These are phyloP conservation scores for Monosporascus sp. DNA, from an alignment of 2,329 filamentous ascomycete genomes.

Conservation along the genomic window DNA sequence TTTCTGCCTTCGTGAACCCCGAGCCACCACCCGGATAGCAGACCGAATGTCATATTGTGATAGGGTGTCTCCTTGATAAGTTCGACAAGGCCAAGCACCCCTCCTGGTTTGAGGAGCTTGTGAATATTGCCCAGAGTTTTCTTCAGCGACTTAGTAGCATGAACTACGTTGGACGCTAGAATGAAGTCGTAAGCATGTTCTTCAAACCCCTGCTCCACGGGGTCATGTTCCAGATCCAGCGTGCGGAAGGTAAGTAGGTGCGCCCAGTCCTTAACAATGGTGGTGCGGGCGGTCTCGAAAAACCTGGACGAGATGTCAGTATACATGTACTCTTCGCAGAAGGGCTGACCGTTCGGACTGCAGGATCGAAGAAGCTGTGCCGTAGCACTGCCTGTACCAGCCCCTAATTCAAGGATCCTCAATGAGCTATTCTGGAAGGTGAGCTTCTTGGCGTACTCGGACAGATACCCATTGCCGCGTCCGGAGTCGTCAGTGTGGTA, in stretches of 20 bases:
- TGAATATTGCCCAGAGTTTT: constrained; percentile 1
- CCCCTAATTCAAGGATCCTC: neutral
- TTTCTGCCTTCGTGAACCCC: neutral
- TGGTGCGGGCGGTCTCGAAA: neutral
- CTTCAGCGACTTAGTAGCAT: neutral
- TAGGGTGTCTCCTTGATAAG: neutral
- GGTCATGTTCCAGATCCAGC: neutral
- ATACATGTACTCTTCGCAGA: constrained; percentile 2
- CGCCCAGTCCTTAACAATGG: neutral
- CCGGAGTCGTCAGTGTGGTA: neutral
- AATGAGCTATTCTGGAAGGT: constrained; percentile 1
- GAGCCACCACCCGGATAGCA: neutral
- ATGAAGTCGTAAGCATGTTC: neutral
- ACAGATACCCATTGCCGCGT: constrained; percentile 1
- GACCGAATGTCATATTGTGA: neutral
- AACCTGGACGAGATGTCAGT: constrained; percentile 7
- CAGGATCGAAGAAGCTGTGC: neutral
- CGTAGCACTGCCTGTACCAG: constrained; percentile 1
- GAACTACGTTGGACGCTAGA: neutral
- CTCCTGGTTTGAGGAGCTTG: constrained; percentile 3
- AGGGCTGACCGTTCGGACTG: constrained; percentile 1
- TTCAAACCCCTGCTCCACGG: neutral
- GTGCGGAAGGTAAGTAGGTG: constrained; percentile 1
- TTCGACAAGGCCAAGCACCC: neutral
- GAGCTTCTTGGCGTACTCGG: constrained; percentile 1